Evolutionary conservation across 1,139 yeast genomes (phyloP), one percentile per base, ranked within the genome.

Genomic region (Waltiozyma sp.): DNA sequence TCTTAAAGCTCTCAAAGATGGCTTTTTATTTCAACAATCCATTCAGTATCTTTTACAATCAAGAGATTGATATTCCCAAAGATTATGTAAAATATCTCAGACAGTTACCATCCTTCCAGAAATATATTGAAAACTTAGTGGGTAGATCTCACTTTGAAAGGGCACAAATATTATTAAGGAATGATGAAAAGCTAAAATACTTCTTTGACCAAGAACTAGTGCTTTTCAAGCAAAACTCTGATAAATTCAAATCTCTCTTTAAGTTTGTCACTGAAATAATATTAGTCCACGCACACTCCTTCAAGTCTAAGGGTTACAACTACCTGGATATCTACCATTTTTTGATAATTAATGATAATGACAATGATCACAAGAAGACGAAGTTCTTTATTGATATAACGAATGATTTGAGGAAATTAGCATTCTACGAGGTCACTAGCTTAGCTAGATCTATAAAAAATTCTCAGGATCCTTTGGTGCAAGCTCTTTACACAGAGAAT

Each of bases 21-120:
- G 63, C 70, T 10, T 76, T 75, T 52, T 79, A 73, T 54, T 78
- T 69, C 55, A 72, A 65, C 48, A 75, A 73, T 61, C 80, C 80
- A 3, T 59, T 75, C 35, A 60, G 73, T 54, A 52, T 59, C 1
- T 52, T 53, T 19, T 60, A 57, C 37, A 51, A 53, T 33, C 42
- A 50, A 4, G 47, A 48, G 11, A 48, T 55, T 23, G 49, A 52
- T 19, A 40, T 45, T 11, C 23, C 41, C 18, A 21, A 45, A 1
- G 50, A 49, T 10, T 63, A 67, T 40, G 55, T 24, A 13, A 35
- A 37, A 2, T 46, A 51, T 4, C 24, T 55, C 3, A 49, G 54
- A 39, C 52, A 44, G 48, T 31, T 51, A n/a, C 54, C 55, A 3
- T 52, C 58, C 5, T 63, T 46, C 58, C 57, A 38, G 51, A 39